These are phyloP conservation scores for Plectosphaerella cucumerina DNA, from an alignment of 2,329 filamentous ascomycete genomes.

Conservation along the genomic window DNA sequence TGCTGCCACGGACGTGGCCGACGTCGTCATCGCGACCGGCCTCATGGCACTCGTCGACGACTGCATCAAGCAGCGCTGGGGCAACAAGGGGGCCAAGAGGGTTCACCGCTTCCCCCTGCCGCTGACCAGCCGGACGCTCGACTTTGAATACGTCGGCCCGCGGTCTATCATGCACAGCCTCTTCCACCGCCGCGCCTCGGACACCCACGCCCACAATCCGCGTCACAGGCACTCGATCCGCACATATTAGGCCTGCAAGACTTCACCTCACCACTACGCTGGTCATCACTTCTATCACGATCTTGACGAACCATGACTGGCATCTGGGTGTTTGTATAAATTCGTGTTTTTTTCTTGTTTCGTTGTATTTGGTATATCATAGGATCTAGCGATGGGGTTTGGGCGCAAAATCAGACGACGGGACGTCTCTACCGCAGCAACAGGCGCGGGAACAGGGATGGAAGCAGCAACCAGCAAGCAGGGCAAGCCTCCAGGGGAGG, in stretches of 20 bases:
- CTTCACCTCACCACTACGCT: background rate
- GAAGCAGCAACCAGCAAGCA: background rate
- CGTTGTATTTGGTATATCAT: background rate
- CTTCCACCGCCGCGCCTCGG: constrained; percentile 35
- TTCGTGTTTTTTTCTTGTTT: background rate
- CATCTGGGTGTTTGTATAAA: background rate
- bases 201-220: constrained; percentile 9
- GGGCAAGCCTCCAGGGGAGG: background rate
- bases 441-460: background rate
- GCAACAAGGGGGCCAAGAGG: constrained; percentile 34
- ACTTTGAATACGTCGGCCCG: constrained; percentile 22
- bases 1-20: constrained; percentile 74
- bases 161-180: constrained; percentile 33
- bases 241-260: background rate
- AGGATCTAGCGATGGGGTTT: background rate
- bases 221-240: background rate
- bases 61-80: constrained; percentile 79
- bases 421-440: background rate
- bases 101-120: constrained; percentile 28
- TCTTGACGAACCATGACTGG: background rate
- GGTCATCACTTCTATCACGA: background rate
- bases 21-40: constrained; percentile 87
- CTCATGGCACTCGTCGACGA: constrained; percentile 86
- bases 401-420: background rate
- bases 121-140: constrained; percentile 23